Conservation (phyloP, 2,329 filamentous ascomycete genomes). For the Ascochyta clinopodiicola region DNA sequence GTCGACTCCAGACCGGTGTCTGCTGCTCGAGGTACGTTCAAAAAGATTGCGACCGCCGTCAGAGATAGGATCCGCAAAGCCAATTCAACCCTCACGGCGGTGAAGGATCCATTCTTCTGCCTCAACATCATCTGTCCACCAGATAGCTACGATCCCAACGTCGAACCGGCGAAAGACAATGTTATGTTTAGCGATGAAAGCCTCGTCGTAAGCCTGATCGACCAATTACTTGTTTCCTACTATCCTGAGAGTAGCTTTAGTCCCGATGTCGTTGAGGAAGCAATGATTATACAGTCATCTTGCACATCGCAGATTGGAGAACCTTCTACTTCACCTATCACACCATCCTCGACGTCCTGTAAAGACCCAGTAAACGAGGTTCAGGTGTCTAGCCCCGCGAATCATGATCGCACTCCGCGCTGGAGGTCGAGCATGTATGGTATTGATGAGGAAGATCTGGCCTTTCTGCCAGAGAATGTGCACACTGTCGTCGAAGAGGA, state of each 20-base stretch:
- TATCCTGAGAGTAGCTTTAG: conserved; percentile 36
- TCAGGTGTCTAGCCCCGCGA: background rate
- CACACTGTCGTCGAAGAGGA: conserved; percentile 32
- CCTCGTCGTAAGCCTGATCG: conserved; percentile 52
- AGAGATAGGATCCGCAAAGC: conserved; percentile 56
- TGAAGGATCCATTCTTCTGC: conserved; percentile 66
- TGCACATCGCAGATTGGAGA: background rate
- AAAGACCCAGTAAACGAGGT: background rate
- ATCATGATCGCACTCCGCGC: background rate
- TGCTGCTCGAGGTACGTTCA: conserved; percentile 61
- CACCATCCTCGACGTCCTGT: conserved; percentile 1
- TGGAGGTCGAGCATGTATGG: conserved; percentile 51
- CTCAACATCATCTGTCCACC: conserved; percentile 68
- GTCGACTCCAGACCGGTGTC: conserved; percentile 72
- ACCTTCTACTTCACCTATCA: background rate
- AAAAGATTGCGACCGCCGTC: conserved; percentile 64
- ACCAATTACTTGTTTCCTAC: conserved; percentile 53
- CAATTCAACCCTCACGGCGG: conserved; percentile 28
- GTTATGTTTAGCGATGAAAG: conserved; percentile 69
- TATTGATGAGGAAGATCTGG: conserved; percentile 46
- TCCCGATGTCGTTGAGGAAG: conserved; percentile 1
- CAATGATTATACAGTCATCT: conserved; percentile 4
- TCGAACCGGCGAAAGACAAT: conserved; percentile 75
- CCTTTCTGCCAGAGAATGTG: conserved; percentile 25
- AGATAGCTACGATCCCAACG: conserved; percentile 72